Base-by-base conservation (phyloP, 1,284 basidiomycete species). In the Sporisorium sorghi region DNA sequence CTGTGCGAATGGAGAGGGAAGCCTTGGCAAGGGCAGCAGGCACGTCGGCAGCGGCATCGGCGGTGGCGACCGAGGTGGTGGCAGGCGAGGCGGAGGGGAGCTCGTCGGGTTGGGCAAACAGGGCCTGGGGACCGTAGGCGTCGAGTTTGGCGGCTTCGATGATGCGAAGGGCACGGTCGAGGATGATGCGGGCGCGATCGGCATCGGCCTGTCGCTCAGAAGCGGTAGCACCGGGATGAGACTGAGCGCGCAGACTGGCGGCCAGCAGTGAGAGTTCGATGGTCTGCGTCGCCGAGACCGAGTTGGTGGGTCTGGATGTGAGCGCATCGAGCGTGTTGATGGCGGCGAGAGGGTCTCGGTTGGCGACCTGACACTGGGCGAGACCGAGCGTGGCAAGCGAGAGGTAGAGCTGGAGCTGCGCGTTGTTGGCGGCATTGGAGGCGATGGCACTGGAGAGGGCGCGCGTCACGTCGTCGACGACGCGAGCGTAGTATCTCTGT, bases 301-400 rank as follows among this genome's bases (percentile, higher is more conserved):
- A 56, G 42, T 59, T 50, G 37, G 60, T 32, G 17, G 79, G 74
- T 28, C 72, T 47, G 6, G 55, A 30, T 11, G 79, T 74, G 58
- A 82, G 72, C 2, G 46, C 61, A 10, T 83, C 82, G 44, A 82
- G 76, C 26, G 82, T 79, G 57, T 76, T 76, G 42, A 73, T 73
- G 19, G 82, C 82, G 6, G 78, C 78, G 9, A 80, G 67, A 26
- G 60, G 56, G 42, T 81, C 80, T 23, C 76, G 69, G 24, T 77
- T 74, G 19, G 68, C 62, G 35, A 81, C 59, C 58, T 83, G 79
- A 32, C 82, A 74, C 61, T 84, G 83, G 19, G 83, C 81, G 0
- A 81, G 63, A 46, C 81, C 78, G n/a, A 84, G 68, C 3, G 75
- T 66, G n/a, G 82, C 77, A 35, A 83, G 72, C 37, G 81, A 79